Base-by-base conservation (phyloP, 345 rosid species). In the Anacardium occidentale region DNA sequence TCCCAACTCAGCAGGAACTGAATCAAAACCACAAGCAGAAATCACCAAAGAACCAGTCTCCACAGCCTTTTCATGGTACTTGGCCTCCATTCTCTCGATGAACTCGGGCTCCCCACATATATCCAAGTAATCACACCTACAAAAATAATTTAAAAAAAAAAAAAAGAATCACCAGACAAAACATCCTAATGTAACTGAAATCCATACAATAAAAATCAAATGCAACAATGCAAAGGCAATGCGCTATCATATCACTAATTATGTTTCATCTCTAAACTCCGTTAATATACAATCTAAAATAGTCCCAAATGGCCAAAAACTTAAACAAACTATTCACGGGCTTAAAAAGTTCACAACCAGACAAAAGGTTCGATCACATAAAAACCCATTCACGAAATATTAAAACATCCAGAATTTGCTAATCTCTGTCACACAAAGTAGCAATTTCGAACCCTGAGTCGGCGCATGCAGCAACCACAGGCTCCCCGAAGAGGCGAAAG, bases 21-120 rank as follows among this genome's bases (percentile, higher is more conserved):
- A 94, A 78, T 91, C 98, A 47, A 91, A 94, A 63, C 97, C 98
- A 53, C 98, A 94, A 4, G 98, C 98, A 2, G 98, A 94, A 76
- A 94, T 83, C 73, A 91, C 81, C 71, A 94, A 78, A 21, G 97
- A 84, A 26, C 93, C 91, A 2, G 84, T 86, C 83, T 87, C 90
- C 68, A 76, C 68, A 1, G 96, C 97, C 77, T 77, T 83, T 44
- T 84, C 90, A 48, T 94, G 96, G 79, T 84, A 90, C 32, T 78
- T 75, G 25, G 81, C 89, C 85, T 90, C 93, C 86, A 87, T 81
- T 69, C 77, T 82, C 88, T 91, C 97, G 93, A 91, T 91, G 68
- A 91, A 94, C 85, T 91, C 97, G 20, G 97, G 94, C 77, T 94
- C 96, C 64, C 98, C 98, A 81, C 88, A 81, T 70, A 88, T 94